phyloP scores from a whole-genome alignment of 2,329 filamentous ascomycete genomes.

The Ustilaginoidea virens region DNA sequence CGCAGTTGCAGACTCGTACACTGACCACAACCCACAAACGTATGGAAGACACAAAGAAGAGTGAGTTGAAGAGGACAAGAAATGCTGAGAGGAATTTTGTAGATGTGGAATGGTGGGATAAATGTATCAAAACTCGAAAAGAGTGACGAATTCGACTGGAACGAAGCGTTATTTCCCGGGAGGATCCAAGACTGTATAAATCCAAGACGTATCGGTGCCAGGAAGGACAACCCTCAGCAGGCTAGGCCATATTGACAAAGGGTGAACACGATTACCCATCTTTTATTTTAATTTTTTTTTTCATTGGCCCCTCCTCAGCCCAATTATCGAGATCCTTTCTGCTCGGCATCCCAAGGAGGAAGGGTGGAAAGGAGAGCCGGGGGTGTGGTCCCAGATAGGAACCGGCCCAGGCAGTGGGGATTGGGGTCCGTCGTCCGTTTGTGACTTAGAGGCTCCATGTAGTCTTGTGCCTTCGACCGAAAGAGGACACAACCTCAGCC shows the following conservation, averaged over 20 bases:
- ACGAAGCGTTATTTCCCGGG: conserved; percentile 16
- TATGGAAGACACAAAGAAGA: conserved; percentile 11
- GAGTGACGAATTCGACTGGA: conserved; percentile 21
- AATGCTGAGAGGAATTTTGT: conserved; percentile 28
- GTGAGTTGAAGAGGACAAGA: conserved; percentile 22
- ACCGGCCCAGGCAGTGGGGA: conserved; percentile 2
- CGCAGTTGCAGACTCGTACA: conserved; percentile 13
- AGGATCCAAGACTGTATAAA: conserved; percentile 21
- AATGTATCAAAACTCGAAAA: conserved; percentile 22
- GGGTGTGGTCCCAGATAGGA: conserved; percentile 3
- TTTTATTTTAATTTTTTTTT: conserved; percentile 7
- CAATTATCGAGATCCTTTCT: conserved; percentile 19
- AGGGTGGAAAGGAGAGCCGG: conserved; percentile 7
- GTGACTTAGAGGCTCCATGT: conserved; percentile 9
- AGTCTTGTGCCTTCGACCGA: conserved; percentile 5
- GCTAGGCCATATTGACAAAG: conserved; percentile 19
- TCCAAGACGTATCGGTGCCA: conserved; percentile 20
- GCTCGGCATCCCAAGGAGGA: conserved; percentile 10
- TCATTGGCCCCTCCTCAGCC: conserved; percentile 14
- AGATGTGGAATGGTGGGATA: conserved; percentile 27
- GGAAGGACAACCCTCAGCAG: conserved; percentile 14
- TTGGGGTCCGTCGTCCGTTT: too few species aligned
- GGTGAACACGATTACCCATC: conserved; percentile 11
- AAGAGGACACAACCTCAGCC: conserved; percentile 9
- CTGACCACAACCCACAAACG: conserved; percentile 13